These are phyloP conservation scores for Amauroascus niger DNA, from an alignment of 2,329 filamentous ascomycete genomes.

Conservation along the genomic window DNA sequence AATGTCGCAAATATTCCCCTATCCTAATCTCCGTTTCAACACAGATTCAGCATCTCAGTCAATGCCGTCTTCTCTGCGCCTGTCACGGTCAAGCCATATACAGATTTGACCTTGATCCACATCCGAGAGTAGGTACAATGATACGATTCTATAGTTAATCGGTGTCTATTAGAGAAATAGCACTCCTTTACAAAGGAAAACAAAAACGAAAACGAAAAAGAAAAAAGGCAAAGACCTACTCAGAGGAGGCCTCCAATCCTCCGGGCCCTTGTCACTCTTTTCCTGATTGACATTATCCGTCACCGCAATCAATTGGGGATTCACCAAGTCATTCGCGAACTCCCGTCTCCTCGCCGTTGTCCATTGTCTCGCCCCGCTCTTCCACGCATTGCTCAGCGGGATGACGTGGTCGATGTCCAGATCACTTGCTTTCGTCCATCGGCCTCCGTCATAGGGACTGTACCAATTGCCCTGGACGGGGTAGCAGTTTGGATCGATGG, in stretches of 20 bases:
- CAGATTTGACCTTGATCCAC: slow-evolving; percentile 70
- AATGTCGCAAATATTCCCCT: too few relatives aligned
- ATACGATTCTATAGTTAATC: slow-evolving; percentile 42
- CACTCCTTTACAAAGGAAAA: too few relatives aligned
- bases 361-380: slow-evolving; percentile 65
- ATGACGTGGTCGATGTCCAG: slow-evolving; percentile 80
- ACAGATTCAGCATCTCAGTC: slow-evolving; percentile 54
- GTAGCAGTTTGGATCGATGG: slow-evolving; percentile 50
- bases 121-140: slow-evolving; percentile 69
- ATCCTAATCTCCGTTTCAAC: too few relatives aligned
- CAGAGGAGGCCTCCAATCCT: slow-evolving; percentile 65
- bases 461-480: slow-evolving; percentile 59
- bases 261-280: slow-evolving; percentile 66
- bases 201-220: neutral
- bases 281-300: slow-evolving; percentile 64
- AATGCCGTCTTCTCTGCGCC: slow-evolving; percentile 62
- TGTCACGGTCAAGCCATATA: slow-evolving; percentile 60
- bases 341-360: slow-evolving; percentile 55
- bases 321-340: slow-evolving; percentile 67
- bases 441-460: slow-evolving; percentile 63
- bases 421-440: slow-evolving; percentile 58
- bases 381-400: slow-evolving; percentile 71
- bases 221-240: slow-evolving; percentile 26
- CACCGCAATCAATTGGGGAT: slow-evolving; percentile 69
- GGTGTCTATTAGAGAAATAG: neutral